These are phyloP conservation scores for Acacia confusa DNA, from an alignment of 306 rosid species.

Conservation along the genomic window DNA sequence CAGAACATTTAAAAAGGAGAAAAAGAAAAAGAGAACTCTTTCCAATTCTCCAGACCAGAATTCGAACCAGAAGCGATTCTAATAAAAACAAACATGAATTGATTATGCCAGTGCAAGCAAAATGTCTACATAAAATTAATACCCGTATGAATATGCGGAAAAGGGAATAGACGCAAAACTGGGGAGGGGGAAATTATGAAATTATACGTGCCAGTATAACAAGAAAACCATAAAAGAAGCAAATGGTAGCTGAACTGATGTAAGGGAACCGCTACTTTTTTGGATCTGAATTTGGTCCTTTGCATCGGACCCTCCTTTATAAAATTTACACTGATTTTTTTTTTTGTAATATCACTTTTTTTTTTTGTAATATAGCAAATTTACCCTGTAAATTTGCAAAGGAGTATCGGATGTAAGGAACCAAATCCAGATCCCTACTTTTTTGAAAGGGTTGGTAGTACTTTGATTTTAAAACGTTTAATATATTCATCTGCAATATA, in stretches of 20 bases:
- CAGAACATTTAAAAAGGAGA: background rate
- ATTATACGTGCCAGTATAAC: background rate
- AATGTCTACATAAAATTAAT: background rate
- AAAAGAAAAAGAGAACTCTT: background rate
- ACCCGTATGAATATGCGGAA: background rate
- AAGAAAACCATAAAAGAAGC: background rate
- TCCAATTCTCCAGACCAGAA: background rate
- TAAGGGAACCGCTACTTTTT: background rate
- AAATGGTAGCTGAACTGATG: background rate
- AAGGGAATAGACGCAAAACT: background rate
- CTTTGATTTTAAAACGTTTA: background rate
- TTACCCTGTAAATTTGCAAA: too few species aligned
- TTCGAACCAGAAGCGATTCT: background rate
- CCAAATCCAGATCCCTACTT: too few species aligned
- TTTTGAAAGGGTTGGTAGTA: conserved; percentile 6
- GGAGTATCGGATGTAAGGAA: too few species aligned
- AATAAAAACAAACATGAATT: background rate
- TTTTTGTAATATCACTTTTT: too few species aligned
- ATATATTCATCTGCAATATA: background rate
- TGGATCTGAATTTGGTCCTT: too few species aligned
- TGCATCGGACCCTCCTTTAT: too few species aligned
- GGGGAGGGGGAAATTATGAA: background rate
- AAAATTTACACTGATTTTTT: too few species aligned
- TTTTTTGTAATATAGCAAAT: too few species aligned
- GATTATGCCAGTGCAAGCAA: background rate